Evolutionary conservation across 768 basidiomycete genomes (phyloP).

Genomic region (Gloeostereum incarnatum): DNA sequence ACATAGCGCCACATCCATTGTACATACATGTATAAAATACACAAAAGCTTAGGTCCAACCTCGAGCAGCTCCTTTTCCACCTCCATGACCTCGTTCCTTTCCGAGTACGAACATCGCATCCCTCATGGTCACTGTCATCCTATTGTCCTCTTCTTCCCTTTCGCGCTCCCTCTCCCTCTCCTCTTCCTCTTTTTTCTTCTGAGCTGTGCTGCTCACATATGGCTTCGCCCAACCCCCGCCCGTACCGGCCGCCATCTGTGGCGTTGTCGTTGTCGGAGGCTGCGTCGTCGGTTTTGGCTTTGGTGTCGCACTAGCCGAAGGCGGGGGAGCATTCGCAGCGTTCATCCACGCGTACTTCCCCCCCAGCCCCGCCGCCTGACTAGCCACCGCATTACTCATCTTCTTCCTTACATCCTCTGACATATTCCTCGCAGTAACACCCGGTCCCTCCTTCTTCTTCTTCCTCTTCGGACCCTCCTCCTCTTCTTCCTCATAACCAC

Average conservation of each 20-base stretch:
- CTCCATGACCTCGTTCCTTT: conserved; percentile 77
- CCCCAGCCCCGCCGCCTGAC: conserved; percentile 78
- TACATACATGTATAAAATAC: not conserved
- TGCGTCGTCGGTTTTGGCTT: conserved; percentile 22
- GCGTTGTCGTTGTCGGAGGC: conserved; percentile 21
- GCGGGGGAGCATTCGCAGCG: conserved; percentile 41
- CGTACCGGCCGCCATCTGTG: conserved; percentile 16
- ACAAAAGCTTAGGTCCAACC: conserved; percentile 37
- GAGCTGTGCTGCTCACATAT: not conserved
- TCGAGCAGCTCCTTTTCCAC: conserved; percentile 65
- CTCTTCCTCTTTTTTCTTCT: no score
- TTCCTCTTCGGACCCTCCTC: conserved; percentile 61
- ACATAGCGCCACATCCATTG: no score
- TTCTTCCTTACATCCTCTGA: conserved; percentile 88
- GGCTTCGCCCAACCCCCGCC: conserved; percentile 4
- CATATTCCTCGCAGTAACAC: conserved; percentile 83
- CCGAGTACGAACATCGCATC: conserved; percentile 86
- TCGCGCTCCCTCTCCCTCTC: no score
- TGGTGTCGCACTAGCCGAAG: conserved; percentile 26
- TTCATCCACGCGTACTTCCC: conserved; percentile 89
- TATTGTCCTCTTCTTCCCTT: conserved; percentile 53
- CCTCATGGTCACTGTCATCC: conserved; percentile 55
- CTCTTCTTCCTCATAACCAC: conserved; percentile 25
- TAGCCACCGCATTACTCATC: conserved; percentile 84
- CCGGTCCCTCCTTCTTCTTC: conserved; percentile 77